phyloP scores from a whole-genome alignment of 495 filamentous ascomycete genomes.

The Daldinia grandis region DNA sequence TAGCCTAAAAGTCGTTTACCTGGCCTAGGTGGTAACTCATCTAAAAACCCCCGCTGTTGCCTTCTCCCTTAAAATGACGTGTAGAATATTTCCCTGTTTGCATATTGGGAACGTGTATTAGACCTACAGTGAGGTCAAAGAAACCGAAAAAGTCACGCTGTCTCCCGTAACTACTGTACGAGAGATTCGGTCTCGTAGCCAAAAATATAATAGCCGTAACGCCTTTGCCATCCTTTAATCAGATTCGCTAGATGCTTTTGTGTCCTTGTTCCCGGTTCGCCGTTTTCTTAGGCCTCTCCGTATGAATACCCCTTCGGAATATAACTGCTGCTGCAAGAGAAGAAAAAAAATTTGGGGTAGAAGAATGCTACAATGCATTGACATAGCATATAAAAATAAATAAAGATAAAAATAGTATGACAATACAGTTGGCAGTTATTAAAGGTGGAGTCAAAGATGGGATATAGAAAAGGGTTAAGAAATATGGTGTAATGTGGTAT shows the following conservation, averaged over 20 bases:
- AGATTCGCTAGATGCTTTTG: slow-evolving; percentile 16
- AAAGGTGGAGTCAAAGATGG: background rate
- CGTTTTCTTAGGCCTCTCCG: slow-evolving; percentile 6
- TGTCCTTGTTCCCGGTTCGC: slow-evolving; percentile 12
- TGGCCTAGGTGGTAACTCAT: background rate
- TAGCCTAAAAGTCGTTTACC: slow-evolving; percentile 15
- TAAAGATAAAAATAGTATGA: slow-evolving; percentile 1
- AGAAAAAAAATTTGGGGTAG: background rate
- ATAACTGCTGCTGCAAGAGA: background rate
- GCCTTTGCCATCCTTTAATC: slow-evolving; percentile 16
- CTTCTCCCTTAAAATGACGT: background rate
- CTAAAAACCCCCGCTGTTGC: background rate
- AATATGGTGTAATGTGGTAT: background rate
- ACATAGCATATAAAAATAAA: slow-evolving; percentile 1
- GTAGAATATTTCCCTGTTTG: slow-evolving; percentile 2
- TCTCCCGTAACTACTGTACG: slow-evolving; percentile 1
- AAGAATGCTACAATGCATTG: background rate
- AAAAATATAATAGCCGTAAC: slow-evolving; percentile 21
- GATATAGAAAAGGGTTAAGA: background rate
- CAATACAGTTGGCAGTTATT: background rate
- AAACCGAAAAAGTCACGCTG: slow-evolving; percentile 5
- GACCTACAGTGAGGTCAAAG: slow-evolving; percentile 7
- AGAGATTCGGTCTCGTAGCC: background rate
- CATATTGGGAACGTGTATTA: slow-evolving; percentile 17
- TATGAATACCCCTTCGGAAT: background rate